phyloP scores from a whole-genome alignment of 2,329 filamentous ascomycete genomes.

The Aspergillus udagawae region DNA sequence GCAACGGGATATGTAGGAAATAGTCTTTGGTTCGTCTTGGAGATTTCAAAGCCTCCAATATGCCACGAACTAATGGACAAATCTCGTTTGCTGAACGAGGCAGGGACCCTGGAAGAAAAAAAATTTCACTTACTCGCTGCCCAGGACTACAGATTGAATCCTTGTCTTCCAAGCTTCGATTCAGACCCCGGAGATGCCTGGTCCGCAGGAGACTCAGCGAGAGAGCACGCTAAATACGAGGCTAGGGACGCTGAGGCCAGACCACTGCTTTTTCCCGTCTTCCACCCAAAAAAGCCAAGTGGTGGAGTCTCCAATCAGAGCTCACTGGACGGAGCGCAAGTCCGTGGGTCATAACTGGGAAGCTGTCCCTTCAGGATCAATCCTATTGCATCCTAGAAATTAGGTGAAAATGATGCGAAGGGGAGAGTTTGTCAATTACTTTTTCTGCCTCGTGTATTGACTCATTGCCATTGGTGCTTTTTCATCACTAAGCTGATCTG shows the following conservation, averaged over 20 bases:
- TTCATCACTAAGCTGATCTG: neutral
- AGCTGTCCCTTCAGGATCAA: neutral
- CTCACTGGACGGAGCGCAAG: conserved; percentile 5
- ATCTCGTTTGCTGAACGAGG: neutral
- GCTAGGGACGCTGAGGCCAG: conserved; percentile 1
- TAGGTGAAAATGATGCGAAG: neutral
- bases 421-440: neutral
- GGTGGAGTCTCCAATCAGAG: conserved; percentile 11
- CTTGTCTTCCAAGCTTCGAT: neutral
- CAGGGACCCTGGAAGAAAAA: conserved; percentile 2
- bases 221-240: conserved; percentile 2
- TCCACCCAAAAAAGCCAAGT: conserved; percentile 8
- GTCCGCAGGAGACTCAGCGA: conserved; percentile 12
- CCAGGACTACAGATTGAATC: neutral
- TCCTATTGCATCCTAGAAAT: neutral
- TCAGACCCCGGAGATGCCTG: conserved; percentile 13
- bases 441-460: neutral
- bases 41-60: neutral
- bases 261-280: neutral
- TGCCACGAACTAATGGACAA: neutral
- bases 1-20: conserved; percentile 5
- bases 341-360: conserved; percentile 11
- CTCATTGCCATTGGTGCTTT: neutral
- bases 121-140: neutral
- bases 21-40: conserved; percentile 4